Evolutionary conservation across 2,329 filamentous ascomycete genomes (phyloP), one percentile per base, ranked within the genome.

Genomic region (Hymenoscyphus scutula): DNA sequence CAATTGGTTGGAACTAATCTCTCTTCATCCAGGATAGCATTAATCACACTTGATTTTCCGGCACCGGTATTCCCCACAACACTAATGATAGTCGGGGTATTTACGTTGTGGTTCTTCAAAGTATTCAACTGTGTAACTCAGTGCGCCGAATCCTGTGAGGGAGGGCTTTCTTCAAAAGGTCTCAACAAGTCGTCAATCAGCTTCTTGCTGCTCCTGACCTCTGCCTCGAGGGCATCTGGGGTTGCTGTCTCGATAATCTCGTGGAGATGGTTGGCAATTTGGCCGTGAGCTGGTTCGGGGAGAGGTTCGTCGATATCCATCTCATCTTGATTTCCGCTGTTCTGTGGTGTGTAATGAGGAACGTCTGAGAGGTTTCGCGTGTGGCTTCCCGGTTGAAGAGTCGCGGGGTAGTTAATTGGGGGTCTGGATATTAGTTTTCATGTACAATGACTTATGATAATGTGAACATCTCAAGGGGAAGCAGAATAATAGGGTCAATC

Each of bases 21-120:
- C 65, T 82, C 80, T 65, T 81, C 79, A 58, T 81, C 78, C 3
- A 81, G 74, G 66, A 82, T 65, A 17, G 68, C 69, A 56, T 72
- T 72, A 4, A 72, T 70, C 8, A 70, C 60, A 58, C 66, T 69
- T 37, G 56, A 64, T 48, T 72, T 72, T 2, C 69, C 70, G 23
- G 68, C 67, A n/a, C 70, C 70, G 19, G 68, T 72, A 57, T 69
- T 69, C 2, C 70, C 69, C 17, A 72, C 63, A 34, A 71, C 67
- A 10, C 70, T 69, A 53, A 72, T 68, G 30, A 69, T 68, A 1
- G 69, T 69, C 1, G 69, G 68, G 8, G 67, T 66, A 34, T 70
- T 60, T 17, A 63, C 71, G 4, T 62, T 63, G 53, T 70, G 67
- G 54, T 68, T 64, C 55, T 62, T 58, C 45, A 69, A 41, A 64